Conservation (phyloP, 1,284 basidiomycete species). For the Stereum hirsutum region DNA sequence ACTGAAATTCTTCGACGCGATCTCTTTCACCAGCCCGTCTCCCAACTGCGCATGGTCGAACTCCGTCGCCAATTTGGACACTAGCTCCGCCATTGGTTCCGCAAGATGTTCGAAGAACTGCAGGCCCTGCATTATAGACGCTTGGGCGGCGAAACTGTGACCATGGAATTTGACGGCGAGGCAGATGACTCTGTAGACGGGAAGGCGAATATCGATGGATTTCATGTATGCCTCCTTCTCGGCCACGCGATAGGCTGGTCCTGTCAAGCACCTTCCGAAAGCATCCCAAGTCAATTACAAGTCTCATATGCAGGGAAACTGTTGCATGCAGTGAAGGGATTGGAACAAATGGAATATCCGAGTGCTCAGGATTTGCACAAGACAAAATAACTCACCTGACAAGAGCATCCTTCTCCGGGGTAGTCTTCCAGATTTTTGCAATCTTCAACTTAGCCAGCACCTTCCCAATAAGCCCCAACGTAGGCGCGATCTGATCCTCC, state of each 20-base stretch:
- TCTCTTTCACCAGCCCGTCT: slow-evolving; percentile 85
- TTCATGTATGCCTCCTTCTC: slow-evolving; percentile 92
- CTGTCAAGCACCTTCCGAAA: slow-evolving; percentile 65
- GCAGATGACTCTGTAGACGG: slow-evolving; percentile 86
- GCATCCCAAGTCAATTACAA: neutral
- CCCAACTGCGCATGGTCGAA: slow-evolving; percentile 87
- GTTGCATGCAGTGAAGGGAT: neutral
- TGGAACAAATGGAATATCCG: neutral
- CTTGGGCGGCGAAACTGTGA: slow-evolving; percentile 80
- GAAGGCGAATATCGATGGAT: slow-evolving; percentile 55
- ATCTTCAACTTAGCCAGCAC: slow-evolving; percentile 69
- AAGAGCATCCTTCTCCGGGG: slow-evolving; percentile 76
- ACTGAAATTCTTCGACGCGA: slow-evolving; percentile 71
- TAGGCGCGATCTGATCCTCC: slow-evolving; percentile 66
- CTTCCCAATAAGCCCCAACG: slow-evolving; percentile 63
- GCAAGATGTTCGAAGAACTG: slow-evolving; percentile 94
- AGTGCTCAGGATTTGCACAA: neutral
- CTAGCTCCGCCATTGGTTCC: slow-evolving; percentile 90
- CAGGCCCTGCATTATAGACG: slow-evolving; percentile 84
- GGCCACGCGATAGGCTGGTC: slow-evolving; percentile 78
- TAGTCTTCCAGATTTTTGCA: slow-evolving; percentile 82
- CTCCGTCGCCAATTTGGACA: slow-evolving; percentile 74
- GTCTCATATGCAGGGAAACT: no score
- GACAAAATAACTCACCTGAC: slow-evolving; percentile 48
- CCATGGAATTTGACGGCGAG: slow-evolving; percentile 87